Base-by-base conservation (phyloP, 2,329 filamentous ascomycete genomes). In the Salinomyces thailandicus region DNA sequence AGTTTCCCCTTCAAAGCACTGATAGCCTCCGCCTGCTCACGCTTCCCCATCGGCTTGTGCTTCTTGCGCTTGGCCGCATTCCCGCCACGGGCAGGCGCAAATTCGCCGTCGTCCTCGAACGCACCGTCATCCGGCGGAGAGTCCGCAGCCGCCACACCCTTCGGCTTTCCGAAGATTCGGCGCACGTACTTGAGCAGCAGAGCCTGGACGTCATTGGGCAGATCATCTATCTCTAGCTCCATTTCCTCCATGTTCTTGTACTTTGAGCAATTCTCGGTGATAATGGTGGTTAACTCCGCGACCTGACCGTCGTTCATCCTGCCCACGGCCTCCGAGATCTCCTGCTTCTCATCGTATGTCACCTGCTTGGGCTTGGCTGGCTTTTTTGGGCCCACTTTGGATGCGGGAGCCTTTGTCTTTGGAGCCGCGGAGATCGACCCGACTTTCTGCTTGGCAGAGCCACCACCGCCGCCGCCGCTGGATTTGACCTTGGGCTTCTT, bases 251-350 rank as follows among this genome's bases (percentile, higher is more conserved):
- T 66, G 51, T 69, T 60, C 20, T 62, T 56, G 66, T 91, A 69
- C 69, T 81, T 68, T 63, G 84, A 65, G 67, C 84, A 61, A 48
- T 93, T 89, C 46, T 76, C 77, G 58, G 93, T 85, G 55, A 98
- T 96, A 44, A 96, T 87, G 41, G 81, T 77, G 19, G 95, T 84
- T 0, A 89, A 85, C 48, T 77, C 76, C 33, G 79, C 73, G 53
- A 94, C 81, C 47, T 85, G 78, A n/a, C 71, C 68, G 33, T 81
- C 80, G 13, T 86, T 79, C 39, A 96, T 75, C 44, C 79, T 79
- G 38, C 38, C 41, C 14, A 52, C 49, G 2, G 50, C 51, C 28
- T 51, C 53, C 1, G 85, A 89, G 39, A 98, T 93, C 47, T 87
- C 76, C 39, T 91, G 85, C 67, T 96, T 96, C 62, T 98, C 86